Evolutionary conservation across 2,329 filamentous ascomycete species (phyloP).

Genomic region (Fusarium sambucinum): DNA sequence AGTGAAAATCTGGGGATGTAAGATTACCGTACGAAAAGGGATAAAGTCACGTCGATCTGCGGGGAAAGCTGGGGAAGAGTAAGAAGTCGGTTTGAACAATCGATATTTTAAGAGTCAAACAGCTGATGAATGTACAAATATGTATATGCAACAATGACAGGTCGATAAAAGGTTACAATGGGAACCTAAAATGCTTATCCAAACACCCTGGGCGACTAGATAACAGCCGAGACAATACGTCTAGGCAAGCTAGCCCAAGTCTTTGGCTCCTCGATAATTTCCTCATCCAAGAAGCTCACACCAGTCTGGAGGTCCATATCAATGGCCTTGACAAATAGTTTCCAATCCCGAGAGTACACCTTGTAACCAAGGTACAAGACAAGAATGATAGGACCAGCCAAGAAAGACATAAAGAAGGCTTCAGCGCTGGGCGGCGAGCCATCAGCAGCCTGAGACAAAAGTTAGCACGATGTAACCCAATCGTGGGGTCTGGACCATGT

Average conservation of each 20-base stretch:
- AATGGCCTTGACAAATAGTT: constrained; percentile 68
- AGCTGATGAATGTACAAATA: not conserved
- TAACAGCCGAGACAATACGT: constrained; percentile 17
- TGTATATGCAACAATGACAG: not conserved
- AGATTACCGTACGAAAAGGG: not conserved
- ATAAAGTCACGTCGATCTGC: constrained; percentile 15
- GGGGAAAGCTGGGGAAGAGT: constrained; percentile 28
- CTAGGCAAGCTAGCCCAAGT: constrained; percentile 7
- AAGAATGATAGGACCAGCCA: constrained; percentile 75
- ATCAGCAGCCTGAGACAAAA: not conserved
- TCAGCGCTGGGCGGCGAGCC: constrained; percentile 78
- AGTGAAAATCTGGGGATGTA: not conserved
- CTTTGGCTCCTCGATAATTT: constrained; percentile 73
- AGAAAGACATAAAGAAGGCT: constrained; percentile 79
- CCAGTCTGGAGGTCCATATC: constrained; percentile 92
- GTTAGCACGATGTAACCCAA: not conserved
- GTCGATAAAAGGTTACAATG: constrained; percentile 1
- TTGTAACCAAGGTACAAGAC: constrained; percentile 81
- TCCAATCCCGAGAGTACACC: constrained; percentile 73
- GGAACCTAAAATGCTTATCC: not conserved
- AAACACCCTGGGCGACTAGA: not conserved
- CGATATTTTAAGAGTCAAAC: not conserved
- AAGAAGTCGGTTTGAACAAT: not conserved
- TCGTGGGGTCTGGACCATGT: not conserved
- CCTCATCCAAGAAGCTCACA: constrained; percentile 73